Percentiles rank a stretch among this genome's conserved stretches.
These are phyloP conservation scores for Barnettozyma wickerhamii DNA, from an alignment of 805 yeast genomes.

Conservation along the genomic window DNA sequence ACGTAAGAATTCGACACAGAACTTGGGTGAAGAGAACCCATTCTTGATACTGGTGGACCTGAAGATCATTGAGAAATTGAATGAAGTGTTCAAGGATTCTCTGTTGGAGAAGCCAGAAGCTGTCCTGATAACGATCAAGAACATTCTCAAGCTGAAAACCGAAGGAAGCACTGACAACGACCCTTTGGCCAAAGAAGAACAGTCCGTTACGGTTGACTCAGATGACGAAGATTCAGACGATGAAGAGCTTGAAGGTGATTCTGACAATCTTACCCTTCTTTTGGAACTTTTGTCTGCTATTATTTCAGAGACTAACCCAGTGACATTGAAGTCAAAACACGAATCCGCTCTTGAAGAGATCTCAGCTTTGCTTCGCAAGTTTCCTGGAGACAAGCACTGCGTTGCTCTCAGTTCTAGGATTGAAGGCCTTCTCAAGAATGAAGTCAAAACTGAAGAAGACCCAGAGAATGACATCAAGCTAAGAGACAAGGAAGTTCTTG, in stretches of 20 bases:
- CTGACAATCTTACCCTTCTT: slow-evolving; percentile 29
- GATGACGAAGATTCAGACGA: slow-evolving; percentile 33
- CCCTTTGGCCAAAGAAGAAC: slow-evolving; percentile 10
- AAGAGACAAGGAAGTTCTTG: slow-evolving; percentile 37
- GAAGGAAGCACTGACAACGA: slow-evolving; percentile 7
- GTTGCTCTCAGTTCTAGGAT: slow-evolving; percentile 15
- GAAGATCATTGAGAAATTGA: slow-evolving; percentile 58
- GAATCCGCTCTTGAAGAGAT: slow-evolving; percentile 28
- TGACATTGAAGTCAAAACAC: slow-evolving; percentile 16
- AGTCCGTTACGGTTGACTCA: slow-evolving; percentile 30
- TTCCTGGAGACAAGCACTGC: slow-evolving; percentile 18
- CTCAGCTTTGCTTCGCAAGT: slow-evolving; percentile 22
- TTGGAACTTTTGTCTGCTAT: slow-evolving; percentile 36
- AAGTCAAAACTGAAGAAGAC: not conserved
- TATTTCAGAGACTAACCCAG: slow-evolving; percentile 26
- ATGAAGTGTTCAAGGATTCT: slow-evolving; percentile 52
- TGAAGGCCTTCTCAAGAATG: slow-evolving; percentile 15
- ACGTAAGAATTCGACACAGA: slow-evolving; percentile 4
- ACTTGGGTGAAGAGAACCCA: slow-evolving; percentile 38
- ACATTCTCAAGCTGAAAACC: slow-evolving; percentile 30
- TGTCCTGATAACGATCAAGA: slow-evolving; percentile 45
- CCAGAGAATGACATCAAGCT: slow-evolving; percentile 7
- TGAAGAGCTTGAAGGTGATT: slow-evolving; percentile 19
- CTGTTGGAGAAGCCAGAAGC: slow-evolving; percentile 44
- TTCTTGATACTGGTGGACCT: slow-evolving; percentile 53